These are phyloP conservation scores for Debaryomyces udenii DNA, from an alignment of 1,139 yeast genomes.

Conservation along the genomic window DNA sequence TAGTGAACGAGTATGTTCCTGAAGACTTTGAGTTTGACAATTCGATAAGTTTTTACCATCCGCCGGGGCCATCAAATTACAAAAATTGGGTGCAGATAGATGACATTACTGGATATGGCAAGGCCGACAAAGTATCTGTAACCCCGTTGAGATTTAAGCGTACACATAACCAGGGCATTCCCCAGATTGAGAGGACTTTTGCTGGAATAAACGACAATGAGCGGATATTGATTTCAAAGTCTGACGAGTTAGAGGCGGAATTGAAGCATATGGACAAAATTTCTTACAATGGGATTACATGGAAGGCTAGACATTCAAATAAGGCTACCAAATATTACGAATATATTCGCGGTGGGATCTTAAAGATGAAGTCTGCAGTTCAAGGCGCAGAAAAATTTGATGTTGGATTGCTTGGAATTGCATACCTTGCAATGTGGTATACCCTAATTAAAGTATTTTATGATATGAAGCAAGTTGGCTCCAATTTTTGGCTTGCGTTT, in stretches of 20 bases:
- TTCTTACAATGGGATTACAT: conserved; percentile 48
- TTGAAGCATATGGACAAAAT: conserved; percentile 36
- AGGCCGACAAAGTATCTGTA: conserved; percentile 50
- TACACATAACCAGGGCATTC: conserved; percentile 35
- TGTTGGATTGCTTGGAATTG: conserved; percentile 74
- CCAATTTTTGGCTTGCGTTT: conserved; percentile 87
- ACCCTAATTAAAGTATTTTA: conserved; percentile 76
- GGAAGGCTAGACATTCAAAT: conserved; percentile 70
- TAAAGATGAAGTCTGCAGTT: conserved; percentile 55
- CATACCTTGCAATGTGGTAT: conserved; percentile 89
- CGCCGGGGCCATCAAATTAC: conserved; percentile 40
- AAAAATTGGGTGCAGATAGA: conserved; percentile 50
- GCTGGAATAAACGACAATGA: conserved; percentile 38
- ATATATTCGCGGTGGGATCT: conserved; percentile 50
- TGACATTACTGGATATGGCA: conserved; percentile 34
- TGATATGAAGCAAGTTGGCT: conserved; percentile 81
- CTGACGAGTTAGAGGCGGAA: conserved; percentile 36
- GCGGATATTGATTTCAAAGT: conserved; percentile 45
- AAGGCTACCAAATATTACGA: conserved; percentile 67
- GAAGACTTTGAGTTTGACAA: conserved; percentile 25
- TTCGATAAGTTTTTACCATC: conserved; percentile 39
- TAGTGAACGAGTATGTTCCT: conserved; percentile 78
- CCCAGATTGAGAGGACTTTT: conserved; percentile 36
- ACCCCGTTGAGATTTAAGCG: conserved; percentile 61
- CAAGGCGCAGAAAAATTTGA: conserved; percentile 87